Evolutionary conservation across 2,329 filamentous ascomycete species (phyloP).

Genomic region (Delphinella strobiligena): DNA sequence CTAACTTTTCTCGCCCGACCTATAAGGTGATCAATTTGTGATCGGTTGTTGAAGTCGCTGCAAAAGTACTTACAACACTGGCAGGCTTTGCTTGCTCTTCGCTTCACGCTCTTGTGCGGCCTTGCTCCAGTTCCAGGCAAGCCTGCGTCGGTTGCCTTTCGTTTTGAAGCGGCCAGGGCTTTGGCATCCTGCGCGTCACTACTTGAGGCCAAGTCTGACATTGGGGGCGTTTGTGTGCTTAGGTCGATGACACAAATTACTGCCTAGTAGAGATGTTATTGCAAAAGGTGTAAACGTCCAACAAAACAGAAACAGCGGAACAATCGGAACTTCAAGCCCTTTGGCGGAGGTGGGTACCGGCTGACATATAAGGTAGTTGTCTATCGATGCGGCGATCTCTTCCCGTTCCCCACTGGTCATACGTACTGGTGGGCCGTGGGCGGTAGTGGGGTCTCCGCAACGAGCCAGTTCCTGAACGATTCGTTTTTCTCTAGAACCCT

Average conservation of each 20-base stretch:
- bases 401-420: background rate
- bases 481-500: background rate
- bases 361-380: background rate
- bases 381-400: background rate
- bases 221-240: constrained; percentile 3
- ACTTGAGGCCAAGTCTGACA: constrained; percentile 9
- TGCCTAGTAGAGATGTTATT: too few relatives aligned
- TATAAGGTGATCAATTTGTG: too few relatives aligned
- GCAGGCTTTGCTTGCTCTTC: constrained; percentile 82
- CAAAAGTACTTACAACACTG: too few relatives aligned
- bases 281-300: background rate
- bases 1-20: constrained; percentile 77
- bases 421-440: background rate
- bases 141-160: constrained; percentile 45
- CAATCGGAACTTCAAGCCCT: background rate
- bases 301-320: background rate
- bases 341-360: background rate
- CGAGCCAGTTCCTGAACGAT: background rate
- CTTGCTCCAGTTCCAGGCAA: constrained; percentile 35
- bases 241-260: background rate
- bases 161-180: constrained; percentile 34
- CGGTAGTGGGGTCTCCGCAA: background rate
- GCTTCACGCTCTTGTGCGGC: constrained; percentile 53
- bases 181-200: constrained; percentile 1
- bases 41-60: too few relatives aligned